Base-by-base conservation (phyloP, 495 filamentous ascomycete genomes). In the Daldinia concentrica region DNA sequence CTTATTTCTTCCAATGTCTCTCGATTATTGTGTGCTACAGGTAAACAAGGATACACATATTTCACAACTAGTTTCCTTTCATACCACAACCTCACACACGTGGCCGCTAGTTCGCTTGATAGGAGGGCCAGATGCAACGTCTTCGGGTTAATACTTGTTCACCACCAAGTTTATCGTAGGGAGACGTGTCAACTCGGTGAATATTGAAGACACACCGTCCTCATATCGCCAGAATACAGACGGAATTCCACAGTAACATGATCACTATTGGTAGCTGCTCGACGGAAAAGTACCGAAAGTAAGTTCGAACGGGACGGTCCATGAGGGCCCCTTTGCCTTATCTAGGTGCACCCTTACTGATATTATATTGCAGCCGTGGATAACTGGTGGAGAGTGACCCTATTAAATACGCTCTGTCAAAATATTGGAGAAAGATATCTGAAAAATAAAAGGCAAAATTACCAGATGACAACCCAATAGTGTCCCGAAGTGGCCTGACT, bases 1-100 rank as follows among this genome's bases (percentile, higher is more conserved):
- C 17, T 50, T 19, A 41, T 66, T 32, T 39, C 39, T 48, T 32
- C 41, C 32, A 41, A 27, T 50, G 57, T 60, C 55, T 64, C 59
- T 61, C 29, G 39, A 37, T 64, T 57, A 30, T 30, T 45, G 3
- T 50, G 60, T 64, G 22, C 48, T 51, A 72, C 55, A 5, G 55
- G 24, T 41, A 14, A 64, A 57, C 64, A 60, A 55, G 64, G 64
- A 64, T 68, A 64, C 64, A 64, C 69, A 60, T 50, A 72, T 61
- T 52, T 65, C 29, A 29, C 63, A 43, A 52, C 37, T 22, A 36
- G 54, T 36, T 30, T 36, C 30, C 54, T 57, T 36, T 36, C 15
- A 17, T 17, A 57, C 30, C 30, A 32, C 54, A 19, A 57, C 30
- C 54, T 29, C 17, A 32, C 36, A 54, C 58, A 29, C 51, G 64